Evolutionary conservation across 2,329 filamentous ascomycete species (phyloP), one percentile per base, ranked within the genome.

Genomic region (Hypoxylon sp.): DNA sequence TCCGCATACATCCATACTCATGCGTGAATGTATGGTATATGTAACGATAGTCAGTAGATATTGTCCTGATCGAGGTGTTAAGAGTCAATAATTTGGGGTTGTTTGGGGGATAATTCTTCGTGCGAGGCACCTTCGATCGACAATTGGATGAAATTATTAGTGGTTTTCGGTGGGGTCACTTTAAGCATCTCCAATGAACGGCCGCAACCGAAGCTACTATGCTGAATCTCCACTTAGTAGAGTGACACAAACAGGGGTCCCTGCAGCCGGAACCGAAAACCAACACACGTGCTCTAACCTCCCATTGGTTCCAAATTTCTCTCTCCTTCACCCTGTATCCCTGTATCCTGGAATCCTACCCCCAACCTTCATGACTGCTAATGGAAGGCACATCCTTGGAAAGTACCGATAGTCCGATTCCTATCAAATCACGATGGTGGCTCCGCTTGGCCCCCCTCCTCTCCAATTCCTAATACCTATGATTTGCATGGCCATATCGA

Each of bases 111-210:
- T 1, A 17, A 50, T 58, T 48, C 35, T 31, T 50, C 37, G 58
- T 44, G 17, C 31, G 44, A 64, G 59, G 52, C 47, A 62, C 54
- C 44, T 59, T 61, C n/a, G 24, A 22, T 55, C 22, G 35, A 33
- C 39, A 10, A 70, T 70, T 70, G 67, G 57, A 42, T 9, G 39
- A 50, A 68, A 33, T 19, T 55, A 17, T 35, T 59, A 59, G 60
- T 29, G 53, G 3, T 44, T 19, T 5, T 44, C 17, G 39, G 39
- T 44, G 39, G 39, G 58, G 50, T 37, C n/a, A 58, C 55, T 55
- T 61, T 52, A 60, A 64, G 55, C 55, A 68, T 65, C 63, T 50
- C 71, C 71, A 74, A 74, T 74, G 55, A 71, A 65, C 67, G 66
- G 70, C 70, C 71, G 35, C 26, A 70, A 22, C 70, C 72, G 66